phyloP scores from a whole-genome alignment of 1,139 yeast genomes.

The Suhomyces chickasaworum region DNA sequence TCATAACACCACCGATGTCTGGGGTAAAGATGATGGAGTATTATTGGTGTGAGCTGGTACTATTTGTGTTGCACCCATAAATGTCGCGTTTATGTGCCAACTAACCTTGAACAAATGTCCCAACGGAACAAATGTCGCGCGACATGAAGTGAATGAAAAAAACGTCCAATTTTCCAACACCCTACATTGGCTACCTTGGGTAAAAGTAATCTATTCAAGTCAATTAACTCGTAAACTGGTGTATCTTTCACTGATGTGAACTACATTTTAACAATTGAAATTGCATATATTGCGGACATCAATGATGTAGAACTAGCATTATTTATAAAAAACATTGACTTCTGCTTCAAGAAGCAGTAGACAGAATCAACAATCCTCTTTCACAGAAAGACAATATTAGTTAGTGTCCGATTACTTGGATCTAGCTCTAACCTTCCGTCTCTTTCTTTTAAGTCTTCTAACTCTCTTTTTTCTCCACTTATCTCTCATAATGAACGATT shows the following conservation, averaged over 20 bases:
- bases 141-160: not conserved
- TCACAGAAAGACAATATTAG: constrained; percentile 7
- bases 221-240: too few relatives aligned
- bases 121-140: not conserved
- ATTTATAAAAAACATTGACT: constrained; percentile 8
- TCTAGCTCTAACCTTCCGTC: constrained; percentile 99
- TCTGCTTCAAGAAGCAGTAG: constrained; percentile 5
- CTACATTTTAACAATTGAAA: constrained; percentile 6
- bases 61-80: constrained; percentile 13
- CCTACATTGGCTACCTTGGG: too few relatives aligned
- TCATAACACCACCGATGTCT: not conserved
- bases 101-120: too few relatives aligned
- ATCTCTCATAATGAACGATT: constrained; percentile 68
- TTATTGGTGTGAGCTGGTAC: not conserved
- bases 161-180: not conserved
- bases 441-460: constrained; percentile 99
- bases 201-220: too few relatives aligned
- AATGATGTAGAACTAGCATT: constrained; percentile 20
- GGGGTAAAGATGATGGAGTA: not conserved
- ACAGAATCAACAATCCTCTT: constrained; percentile 11
- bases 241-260: not conserved
- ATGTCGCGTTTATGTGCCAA: too few relatives aligned
- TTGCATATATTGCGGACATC: constrained; percentile 16
- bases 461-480: constrained; percentile 99
- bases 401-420: constrained; percentile 75